Percentiles rank a stretch among this genome's conserved stretches.
phyloP scores from a whole-genome alignment of 129 eudicot genomes.

The Escallonia rubra region DNA sequence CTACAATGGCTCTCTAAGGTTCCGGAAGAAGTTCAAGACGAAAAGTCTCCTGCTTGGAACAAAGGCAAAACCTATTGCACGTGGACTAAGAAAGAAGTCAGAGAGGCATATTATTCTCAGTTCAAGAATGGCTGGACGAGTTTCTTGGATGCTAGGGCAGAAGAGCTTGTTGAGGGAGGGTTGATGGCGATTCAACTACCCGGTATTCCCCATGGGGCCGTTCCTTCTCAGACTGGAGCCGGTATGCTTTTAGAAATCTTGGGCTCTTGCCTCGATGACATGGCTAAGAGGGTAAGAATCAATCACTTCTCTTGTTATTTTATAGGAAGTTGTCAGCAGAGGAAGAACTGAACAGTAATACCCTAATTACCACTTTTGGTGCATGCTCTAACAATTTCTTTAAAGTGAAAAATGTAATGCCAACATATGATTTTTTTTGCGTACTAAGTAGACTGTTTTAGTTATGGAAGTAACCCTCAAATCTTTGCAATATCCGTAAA shows the following conservation, averaged over 20 bases:
- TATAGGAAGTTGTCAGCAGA: no score
- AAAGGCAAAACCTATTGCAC: background rate
- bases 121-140: background rate
- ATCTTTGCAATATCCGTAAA: no score
- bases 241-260: background rate
- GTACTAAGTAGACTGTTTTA: no score
- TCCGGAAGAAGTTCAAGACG: background rate
- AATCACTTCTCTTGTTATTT: no score
- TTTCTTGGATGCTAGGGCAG: background rate
- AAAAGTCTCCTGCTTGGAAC: background rate
- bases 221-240: background rate
- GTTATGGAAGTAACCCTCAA: no score
- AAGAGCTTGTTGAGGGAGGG: no score
- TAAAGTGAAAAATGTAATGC: no score
- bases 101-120: background rate
- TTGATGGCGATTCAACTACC: background rate
- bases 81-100: background rate
- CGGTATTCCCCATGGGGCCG: background rate
- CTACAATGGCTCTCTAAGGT: background rate
- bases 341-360: no score
- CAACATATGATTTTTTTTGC: no score
- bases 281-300: no score
- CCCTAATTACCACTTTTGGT: no score
- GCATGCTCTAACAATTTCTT: no score
- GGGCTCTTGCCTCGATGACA: background rate